Conservation (phyloP, 176 grass and related monocot species). For the Carex pumila region DNA sequence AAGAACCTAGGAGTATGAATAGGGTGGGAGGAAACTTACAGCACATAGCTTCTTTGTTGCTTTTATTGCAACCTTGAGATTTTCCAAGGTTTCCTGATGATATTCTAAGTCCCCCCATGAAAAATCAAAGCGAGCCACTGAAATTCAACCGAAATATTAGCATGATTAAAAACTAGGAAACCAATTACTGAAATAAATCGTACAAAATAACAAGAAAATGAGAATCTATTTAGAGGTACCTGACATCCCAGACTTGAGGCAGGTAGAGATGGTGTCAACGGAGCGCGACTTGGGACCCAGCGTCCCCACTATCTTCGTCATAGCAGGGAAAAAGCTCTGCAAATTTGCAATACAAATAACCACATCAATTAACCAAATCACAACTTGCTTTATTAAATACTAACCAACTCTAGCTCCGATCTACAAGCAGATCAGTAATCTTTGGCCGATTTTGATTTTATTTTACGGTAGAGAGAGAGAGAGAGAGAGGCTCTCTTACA, state of each 20-base stretch:
- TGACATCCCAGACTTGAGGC: slow-evolving; percentile 99
- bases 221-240: slow-evolving; percentile 25
- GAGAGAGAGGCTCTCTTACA: slow-evolving; percentile 12
- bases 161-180: neutral
- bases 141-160: slow-evolving; percentile 5
- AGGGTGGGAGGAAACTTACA: slow-evolving; percentile 21
- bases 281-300: slow-evolving; percentile 88
- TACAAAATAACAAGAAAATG: neutral
- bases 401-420: slow-evolving; percentile 10
- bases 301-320: slow-evolving; percentile 99
- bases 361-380: neutral
- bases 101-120: slow-evolving; percentile 82
- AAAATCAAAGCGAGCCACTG: slow-evolving; percentile 97
- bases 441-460: neutral
- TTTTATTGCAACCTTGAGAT: slow-evolving; percentile 87
- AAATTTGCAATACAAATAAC: neutral
- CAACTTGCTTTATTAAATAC: neutral
- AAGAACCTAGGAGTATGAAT: neutral
- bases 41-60: slow-evolving; percentile 91
- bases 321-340: slow-evolving; percentile 93
- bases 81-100: slow-evolving; percentile 95
- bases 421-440: neutral
- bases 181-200: neutral
- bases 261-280: slow-evolving; percentile 81
- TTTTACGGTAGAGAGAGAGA: neutral